Evolutionary conservation across 768 basidiomycete species (phyloP).

Genomic region (Coprinopsis marcescibilis): DNA sequence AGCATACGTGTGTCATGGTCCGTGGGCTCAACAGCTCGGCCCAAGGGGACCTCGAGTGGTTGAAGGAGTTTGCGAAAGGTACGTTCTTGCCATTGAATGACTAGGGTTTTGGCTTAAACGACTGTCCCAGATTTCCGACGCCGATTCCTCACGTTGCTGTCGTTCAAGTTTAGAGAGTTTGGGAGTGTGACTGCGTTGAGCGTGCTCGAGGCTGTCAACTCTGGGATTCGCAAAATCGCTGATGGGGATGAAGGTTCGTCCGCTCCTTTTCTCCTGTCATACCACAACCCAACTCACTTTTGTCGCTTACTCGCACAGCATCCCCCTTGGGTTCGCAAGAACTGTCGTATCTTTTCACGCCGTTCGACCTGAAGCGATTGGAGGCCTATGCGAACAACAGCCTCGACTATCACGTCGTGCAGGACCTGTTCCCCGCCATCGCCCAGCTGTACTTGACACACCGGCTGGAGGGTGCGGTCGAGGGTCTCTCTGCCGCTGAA

Average conservation of each 20-base stretch:
- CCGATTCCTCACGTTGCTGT: slow-evolving; percentile 83
- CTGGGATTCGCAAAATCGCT: slow-evolving; percentile 46
- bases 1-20: slow-evolving; percentile 95
- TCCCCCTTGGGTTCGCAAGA: slow-evolving; percentile 21
- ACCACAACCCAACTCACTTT: not conserved
- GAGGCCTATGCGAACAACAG: slow-evolving; percentile 94
- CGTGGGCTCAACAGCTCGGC: slow-evolving; percentile 69
- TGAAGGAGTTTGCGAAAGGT: slow-evolving; percentile 87
- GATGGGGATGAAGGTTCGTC: slow-evolving; percentile 23
- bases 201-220: slow-evolving; percentile 79
- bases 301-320: not conserved
- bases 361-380: slow-evolving; percentile 93
- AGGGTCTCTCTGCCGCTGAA: slow-evolving; percentile 9
- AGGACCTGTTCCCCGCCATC: slow-evolving; percentile 83
- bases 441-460: slow-evolving; percentile 83
- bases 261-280: not conserved
- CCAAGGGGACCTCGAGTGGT: slow-evolving; percentile 68
- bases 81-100: slow-evolving; percentile 11
- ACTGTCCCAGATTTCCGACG: slow-evolving; percentile 75
- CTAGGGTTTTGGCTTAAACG: not conserved
- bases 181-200: slow-evolving; percentile 82
- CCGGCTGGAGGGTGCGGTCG: slow-evolving; percentile 38
- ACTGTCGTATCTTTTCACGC: slow-evolving; percentile 63
- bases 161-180: slow-evolving; percentile 94
- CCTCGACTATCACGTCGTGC: slow-evolving; percentile 93